Evolutionary conservation across 2,329 filamentous ascomycete genomes (phyloP).

Genomic region (Aspergillus sclerotialis): DNA sequence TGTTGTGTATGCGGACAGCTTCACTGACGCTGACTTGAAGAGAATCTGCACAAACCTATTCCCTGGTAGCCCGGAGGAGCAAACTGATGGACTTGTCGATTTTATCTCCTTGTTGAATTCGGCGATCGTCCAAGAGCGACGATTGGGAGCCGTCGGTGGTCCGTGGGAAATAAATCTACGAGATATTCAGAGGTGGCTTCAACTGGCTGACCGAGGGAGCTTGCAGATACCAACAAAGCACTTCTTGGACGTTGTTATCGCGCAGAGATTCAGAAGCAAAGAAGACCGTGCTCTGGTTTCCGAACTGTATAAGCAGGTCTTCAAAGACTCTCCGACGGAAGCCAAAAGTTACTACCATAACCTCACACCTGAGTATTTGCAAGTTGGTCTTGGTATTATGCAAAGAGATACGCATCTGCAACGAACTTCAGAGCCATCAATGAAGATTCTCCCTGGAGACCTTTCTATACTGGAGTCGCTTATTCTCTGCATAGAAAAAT

Average conservation of each 20-base stretch:
- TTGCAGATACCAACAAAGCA: slow-evolving; percentile 60
- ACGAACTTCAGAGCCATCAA: slow-evolving; percentile 24
- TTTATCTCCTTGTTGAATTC: slow-evolving; percentile 78
- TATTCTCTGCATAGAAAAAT: slow-evolving; percentile 77
- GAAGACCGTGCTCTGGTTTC: slow-evolving; percentile 61
- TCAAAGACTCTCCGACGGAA: slow-evolving; percentile 45
- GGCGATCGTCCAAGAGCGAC: slow-evolving; percentile 53
- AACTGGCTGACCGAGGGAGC: slow-evolving; percentile 57
- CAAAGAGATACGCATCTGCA: slow-evolving; percentile 47
- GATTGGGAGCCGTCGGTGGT: slow-evolving; percentile 54
- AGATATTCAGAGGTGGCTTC: slow-evolving; percentile 82
- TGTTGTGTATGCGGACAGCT: slow-evolving; percentile 91
- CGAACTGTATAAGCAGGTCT: slow-evolving; percentile 59
- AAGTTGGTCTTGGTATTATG: slow-evolving; percentile 72
- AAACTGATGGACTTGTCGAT: slow-evolving; percentile 61
- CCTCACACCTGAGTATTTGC: slow-evolving; percentile 57
- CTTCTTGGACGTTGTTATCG: slow-evolving; percentile 74
- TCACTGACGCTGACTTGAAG: slow-evolving; percentile 71
- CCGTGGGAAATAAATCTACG: slow-evolving; percentile 96
- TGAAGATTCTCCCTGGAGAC: slow-evolving; percentile 30
- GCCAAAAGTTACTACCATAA: slow-evolving; percentile 62
- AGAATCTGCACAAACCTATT: slow-evolving; percentile 76
- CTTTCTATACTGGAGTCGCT: slow-evolving; percentile 75
- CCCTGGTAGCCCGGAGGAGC: slow-evolving; percentile 52
- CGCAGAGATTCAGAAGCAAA: slow-evolving; percentile 74